Conservation (phyloP, 2,329 filamentous ascomycete species). For the Cytospora piceae region DNA sequence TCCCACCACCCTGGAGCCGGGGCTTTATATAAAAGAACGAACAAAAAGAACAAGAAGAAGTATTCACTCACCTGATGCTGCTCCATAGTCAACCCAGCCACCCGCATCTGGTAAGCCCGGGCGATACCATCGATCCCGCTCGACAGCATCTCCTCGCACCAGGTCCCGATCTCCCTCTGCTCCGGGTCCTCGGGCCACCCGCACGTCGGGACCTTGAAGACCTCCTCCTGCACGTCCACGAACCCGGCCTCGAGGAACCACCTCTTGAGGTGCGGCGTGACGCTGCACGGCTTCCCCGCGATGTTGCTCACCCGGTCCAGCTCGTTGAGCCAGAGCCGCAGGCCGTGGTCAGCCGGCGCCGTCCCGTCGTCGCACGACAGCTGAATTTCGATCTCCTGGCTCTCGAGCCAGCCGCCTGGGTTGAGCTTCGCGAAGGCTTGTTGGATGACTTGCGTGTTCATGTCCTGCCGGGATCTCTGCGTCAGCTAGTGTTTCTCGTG, state of each 20-base stretch:
- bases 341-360: conserved; percentile 43
- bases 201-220: conserved; percentile 59
- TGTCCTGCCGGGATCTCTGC: conserved; percentile 36
- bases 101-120: conserved; percentile 25
- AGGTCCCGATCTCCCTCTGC: conserved; percentile 48
- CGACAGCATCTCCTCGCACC: conserved; percentile 33
- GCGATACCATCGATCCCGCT: conserved; percentile 8
- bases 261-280: conserved; percentile 41
- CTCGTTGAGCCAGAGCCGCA: conserved; percentile 47
- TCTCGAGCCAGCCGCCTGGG: conserved; percentile 60
- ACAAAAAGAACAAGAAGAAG: not conserved
- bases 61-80: conserved; percentile 29
- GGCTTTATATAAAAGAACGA: no score
- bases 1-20: no score
- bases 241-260: conserved; percentile 56
- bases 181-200: conserved; percentile 54
- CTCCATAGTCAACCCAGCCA: conserved; percentile 11
- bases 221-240: conserved; percentile 55
- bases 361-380: conserved; percentile 51
- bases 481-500: not conserved
- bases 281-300: conserved; percentile 44
- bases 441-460: conserved; percentile 53
- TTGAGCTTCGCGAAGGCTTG: conserved; percentile 54
- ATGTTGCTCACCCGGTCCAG: conserved; percentile 44
- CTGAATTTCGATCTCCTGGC: conserved; percentile 50